Base-by-base conservation (phyloP, 2,329 filamentous ascomycete genomes). In the Verticillium nonalfalfae region DNA sequence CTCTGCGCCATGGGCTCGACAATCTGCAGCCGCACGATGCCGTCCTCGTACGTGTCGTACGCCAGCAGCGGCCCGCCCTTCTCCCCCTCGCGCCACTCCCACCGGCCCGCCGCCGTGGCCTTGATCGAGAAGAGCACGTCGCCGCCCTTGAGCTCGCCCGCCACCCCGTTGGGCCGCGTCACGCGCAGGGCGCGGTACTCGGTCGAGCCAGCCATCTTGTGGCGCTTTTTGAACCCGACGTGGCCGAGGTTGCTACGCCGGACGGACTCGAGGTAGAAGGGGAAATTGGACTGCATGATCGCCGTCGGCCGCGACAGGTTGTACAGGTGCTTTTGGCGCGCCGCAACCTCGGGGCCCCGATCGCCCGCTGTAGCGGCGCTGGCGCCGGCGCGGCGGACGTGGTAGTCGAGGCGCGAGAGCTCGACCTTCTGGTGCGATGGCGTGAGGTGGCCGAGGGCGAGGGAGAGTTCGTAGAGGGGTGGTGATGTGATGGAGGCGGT, bases 381-480 rank as follows among this genome's bases (percentile, higher is more conserved):
- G 15, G 57, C 55, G 31, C 59, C 59, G 15, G 57, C 55, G 21
- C 40, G 21, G 33, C 60, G 54, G 57, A 73, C 62, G 10, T 61
- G 62, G 52, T 68, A 63, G 56, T 75, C 72, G 7, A 74, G 62
- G n/a, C 72, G 69, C 57, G 72, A 66, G 18, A 76, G 60, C 39
- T 65, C 65, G 10, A 76, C 70, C 40, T 55, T 70, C 15, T 68
- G 69, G 58, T 75, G 69, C 21, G 68, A 66, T 36, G 74, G 72
- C 40, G 66, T 67, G 11, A 76, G 68, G 58, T 71, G 71, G 21
- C 65, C 70, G 35, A 75, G 65, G 5, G 70, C 68, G 58, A 74
- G 73, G 1, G 74, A 74, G 59, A 75, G 70, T 52, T 76, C 73
- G 64, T 76, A 76, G 9, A 75, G 66, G 2, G 74, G 70, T 36